These are phyloP conservation scores for Arachis stenosperma DNA, from an alignment of 306 rosid genomes.

Conservation along the genomic window DNA sequence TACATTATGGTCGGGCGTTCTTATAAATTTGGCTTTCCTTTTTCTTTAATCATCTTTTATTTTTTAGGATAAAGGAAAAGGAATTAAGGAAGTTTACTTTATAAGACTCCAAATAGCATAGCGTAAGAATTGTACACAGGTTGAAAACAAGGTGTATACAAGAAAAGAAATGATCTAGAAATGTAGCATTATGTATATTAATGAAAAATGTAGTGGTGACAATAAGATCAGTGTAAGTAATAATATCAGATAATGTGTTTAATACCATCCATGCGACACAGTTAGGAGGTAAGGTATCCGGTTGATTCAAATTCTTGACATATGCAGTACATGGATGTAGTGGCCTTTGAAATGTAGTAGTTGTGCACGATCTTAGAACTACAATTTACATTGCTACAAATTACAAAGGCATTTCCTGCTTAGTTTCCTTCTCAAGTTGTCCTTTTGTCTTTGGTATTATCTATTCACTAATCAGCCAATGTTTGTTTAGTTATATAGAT, in stretches of 20 bases:
- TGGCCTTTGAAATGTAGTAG: conserved; percentile 7
- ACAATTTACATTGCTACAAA: conserved; percentile 23
- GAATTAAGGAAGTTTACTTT: background rate
- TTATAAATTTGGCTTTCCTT: background rate
- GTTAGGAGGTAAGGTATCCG: background rate
- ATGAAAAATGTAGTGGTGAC: conserved; percentile 10
- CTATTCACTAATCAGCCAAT: conserved; percentile 29
- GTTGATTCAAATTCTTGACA: background rate
- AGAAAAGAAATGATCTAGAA: background rate
- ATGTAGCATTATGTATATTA: background rate
- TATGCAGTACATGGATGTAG: conserved; percentile 8
- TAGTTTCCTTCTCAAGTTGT: conserved; percentile 25
- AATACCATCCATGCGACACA: background rate
- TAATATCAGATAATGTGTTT: background rate
- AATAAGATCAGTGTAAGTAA: background rate
- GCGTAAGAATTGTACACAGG: conserved; percentile 7
- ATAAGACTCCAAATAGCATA: conserved; percentile 11
- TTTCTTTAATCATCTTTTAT: too few relatives aligned
- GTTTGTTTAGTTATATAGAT: conserved; percentile 27
- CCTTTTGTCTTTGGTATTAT: conserved; percentile 9
- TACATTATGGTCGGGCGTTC: conserved; percentile 4
- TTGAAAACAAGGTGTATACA: conserved; percentile 17
- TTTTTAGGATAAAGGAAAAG: conserved; percentile 1
- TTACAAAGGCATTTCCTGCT: conserved; percentile 17
- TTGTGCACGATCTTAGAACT: conserved; percentile 5